Evolutionary conservation across 805 yeast genomes (phyloP), one percentile per base, ranked within the genome.

Genomic region (Yamadazyma insecticola): DNA sequence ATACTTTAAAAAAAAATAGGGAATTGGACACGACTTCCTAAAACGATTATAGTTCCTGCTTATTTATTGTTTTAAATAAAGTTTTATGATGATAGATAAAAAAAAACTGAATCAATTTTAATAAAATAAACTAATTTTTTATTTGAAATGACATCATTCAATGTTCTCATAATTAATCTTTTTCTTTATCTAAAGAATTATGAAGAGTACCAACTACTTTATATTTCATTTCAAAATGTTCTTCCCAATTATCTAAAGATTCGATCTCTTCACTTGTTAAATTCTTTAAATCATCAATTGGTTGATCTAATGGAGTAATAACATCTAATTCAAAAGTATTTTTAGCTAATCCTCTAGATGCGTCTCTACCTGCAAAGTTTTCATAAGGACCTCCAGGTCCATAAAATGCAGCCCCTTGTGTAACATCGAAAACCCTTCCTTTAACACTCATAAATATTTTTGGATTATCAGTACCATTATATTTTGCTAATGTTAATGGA

Each of bases 351-450:
- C 97, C 97, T 43, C 97, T 69, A 1, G 94, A 81, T 3, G 97
- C 97, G 60, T 90, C 97, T 44, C 85, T 81, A 2, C 97, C 97
- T 1, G 97, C 97, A 67, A 90, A 90, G 51, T 84, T 86, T 25
- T 84, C 78, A 59, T 90, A 90, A 0, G 96, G 95, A 0, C 97
- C 97, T 18, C 90, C 85, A 5, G 97, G 97, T 0, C 97, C 97
- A 56, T 90, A 90, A 53, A 90, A 89, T 28, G 74, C 73, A 42
- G 89, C 74, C 0, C 95, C 95, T 8, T 67, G 64, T 4, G 85
- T 65, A 13, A 87, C 95, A 50, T 90, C 96, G 48, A 73, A 90
- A 3, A 90, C 95, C 16, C 70, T 79, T 1, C 96, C 95, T 44
- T 71, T 76, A n/a, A 90, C 86, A 0, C 86, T 92, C 40, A 90